These are phyloP conservation scores for Ulota crispa DNA, from an alignment of 225 moss, liverwort and hornwort genomes.

Conservation along the genomic window DNA sequence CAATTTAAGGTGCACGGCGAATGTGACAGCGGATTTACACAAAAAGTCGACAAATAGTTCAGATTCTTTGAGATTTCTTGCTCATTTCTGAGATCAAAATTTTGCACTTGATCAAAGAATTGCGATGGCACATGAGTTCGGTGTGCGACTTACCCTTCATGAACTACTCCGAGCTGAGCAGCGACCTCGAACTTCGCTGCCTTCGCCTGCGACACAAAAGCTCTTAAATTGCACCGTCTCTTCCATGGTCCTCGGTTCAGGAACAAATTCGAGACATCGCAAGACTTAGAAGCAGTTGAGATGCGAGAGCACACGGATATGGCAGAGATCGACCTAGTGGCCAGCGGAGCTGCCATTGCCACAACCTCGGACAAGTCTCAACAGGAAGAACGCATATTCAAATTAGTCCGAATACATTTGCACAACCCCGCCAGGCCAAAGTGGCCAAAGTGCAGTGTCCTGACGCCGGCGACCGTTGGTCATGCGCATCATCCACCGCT, in stretches of 20 bases:
- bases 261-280: neutral
- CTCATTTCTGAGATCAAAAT: neutral
- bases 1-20: neutral
- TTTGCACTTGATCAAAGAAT: neutral
- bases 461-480: neutral
- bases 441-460: neutral
- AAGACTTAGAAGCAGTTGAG: constrained; percentile 10
- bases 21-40: neutral
- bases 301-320: constrained; percentile 26
- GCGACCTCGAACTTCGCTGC: constrained; percentile 29
- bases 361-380: neutral
- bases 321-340: constrained; percentile 37
- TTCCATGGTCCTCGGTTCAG: constrained; percentile 9
- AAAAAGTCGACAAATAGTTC: neutral
- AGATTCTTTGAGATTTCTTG: neutral
- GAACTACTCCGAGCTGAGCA: constrained; percentile 29
- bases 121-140: neutral
- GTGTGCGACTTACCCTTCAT: constrained; percentile 28
- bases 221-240: constrained; percentile 22
- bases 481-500: neutral
- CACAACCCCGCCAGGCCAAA: neutral
- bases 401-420: neutral
- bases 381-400: neutral
- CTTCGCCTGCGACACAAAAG: constrained; percentile 28
- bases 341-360: constrained; percentile 39